These are phyloP conservation scores for Marasmius tenuissimus DNA, from an alignment of 1,284 basidiomycete genomes.

Conservation along the genomic window DNA sequence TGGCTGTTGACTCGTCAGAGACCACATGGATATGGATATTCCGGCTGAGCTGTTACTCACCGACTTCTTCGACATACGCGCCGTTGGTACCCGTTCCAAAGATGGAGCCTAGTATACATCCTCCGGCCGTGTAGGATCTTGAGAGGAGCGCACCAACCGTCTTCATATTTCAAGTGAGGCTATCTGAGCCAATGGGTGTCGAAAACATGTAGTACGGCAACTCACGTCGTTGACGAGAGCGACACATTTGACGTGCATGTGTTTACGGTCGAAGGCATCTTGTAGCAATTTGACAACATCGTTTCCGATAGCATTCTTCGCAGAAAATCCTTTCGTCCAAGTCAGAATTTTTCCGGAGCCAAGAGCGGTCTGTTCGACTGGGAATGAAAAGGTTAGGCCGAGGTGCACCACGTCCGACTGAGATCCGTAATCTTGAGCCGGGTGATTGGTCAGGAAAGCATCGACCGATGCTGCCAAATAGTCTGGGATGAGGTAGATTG, in stretches of 20 bases:
- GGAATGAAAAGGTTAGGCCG: slow-evolving; percentile 95
- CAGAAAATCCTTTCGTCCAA: slow-evolving; percentile 97
- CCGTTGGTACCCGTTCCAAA: slow-evolving; percentile 99
- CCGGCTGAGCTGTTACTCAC: slow-evolving; percentile 27
- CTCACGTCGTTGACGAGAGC: slow-evolving; percentile 96
- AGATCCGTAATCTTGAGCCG: slow-evolving; percentile 18
- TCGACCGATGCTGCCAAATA: slow-evolving; percentile 97
- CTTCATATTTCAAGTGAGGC: slow-evolving; percentile 37
- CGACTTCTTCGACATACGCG: slow-evolving; percentile 89
- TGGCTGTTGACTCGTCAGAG: slow-evolving; percentile 35
- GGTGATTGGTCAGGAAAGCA: slow-evolving; percentile 75
- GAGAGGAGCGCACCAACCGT: slow-evolving; percentile 95
- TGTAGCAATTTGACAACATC: slow-evolving; percentile 93
- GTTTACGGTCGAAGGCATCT: slow-evolving; percentile 90
- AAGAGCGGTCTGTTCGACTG: slow-evolving; percentile 95
- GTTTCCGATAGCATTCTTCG: slow-evolving; percentile 88
- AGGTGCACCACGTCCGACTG: slow-evolving; percentile 68
- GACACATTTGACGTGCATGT: slow-evolving; percentile 91
- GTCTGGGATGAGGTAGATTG: slow-evolving; percentile 46
- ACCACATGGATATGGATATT: not conserved
- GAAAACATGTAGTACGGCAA: slow-evolving; percentile 16
- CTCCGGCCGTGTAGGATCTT: slow-evolving; percentile 88
- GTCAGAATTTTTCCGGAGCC: slow-evolving; percentile 88
- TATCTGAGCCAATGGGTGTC: not conserved
- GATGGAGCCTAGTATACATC: slow-evolving; percentile 88